Evolutionary conservation across 164 flowering plant species (phyloP).

Genomic region (Macadamia integrifolia): DNA sequence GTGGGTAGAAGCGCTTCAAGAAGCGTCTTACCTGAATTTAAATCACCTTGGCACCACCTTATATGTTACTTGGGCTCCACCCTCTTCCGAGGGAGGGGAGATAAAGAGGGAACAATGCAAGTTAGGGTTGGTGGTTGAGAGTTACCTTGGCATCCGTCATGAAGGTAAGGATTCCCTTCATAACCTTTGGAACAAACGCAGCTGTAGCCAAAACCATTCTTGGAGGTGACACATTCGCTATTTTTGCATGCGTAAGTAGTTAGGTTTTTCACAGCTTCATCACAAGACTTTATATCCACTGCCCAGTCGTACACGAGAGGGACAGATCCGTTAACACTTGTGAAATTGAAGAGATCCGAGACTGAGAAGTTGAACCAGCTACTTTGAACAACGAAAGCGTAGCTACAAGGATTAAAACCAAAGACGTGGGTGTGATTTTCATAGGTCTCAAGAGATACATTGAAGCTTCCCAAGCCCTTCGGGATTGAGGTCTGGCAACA

Average conservation of each 20-base stretch:
- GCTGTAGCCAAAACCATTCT: too few species aligned
- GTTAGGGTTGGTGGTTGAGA: too few species aligned
- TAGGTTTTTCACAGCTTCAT: neutral
- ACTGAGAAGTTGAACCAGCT: slow-evolving; percentile 3
- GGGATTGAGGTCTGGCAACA: slow-evolving; percentile 13
- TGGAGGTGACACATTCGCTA: too few species aligned
- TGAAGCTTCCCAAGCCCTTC: neutral
- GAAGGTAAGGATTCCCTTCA: too few species aligned
- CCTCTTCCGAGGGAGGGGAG: too few species aligned
- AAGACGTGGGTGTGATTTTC: neutral
- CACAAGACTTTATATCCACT: neutral
- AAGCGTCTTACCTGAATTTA: too few species aligned
- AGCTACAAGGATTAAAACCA: slow-evolving; percentile 10
- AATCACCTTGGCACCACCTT: too few species aligned
- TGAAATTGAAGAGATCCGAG: neutral
- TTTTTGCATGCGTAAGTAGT: neutral
- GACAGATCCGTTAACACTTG: neutral
- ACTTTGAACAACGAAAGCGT: slow-evolving; percentile 14
- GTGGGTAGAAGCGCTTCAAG: too few species aligned
- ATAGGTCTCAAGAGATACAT: neutral
- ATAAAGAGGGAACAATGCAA: too few species aligned
- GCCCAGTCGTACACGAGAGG: neutral
- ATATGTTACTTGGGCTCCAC: too few species aligned
- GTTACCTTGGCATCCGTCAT: too few species aligned
- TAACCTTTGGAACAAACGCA: too few species aligned